Evolutionary conservation across 2,329 filamentous ascomycete genomes (phyloP), one percentile per base, ranked within the genome.

Genomic region (Aspergillus phoenicis): DNA sequence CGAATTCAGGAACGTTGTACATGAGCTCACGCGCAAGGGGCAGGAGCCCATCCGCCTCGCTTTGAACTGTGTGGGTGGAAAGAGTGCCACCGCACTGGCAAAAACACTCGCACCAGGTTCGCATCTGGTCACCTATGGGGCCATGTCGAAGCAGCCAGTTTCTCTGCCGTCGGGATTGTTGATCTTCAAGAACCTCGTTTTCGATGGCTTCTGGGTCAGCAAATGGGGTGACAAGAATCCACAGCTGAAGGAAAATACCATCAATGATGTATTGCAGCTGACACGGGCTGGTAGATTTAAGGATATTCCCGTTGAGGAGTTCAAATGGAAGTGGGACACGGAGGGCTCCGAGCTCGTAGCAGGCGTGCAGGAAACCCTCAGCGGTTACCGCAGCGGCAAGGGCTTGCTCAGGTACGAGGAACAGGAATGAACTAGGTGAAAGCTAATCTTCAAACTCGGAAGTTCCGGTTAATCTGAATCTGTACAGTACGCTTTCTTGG

Each of bases 181-280:
- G 62, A 99, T 99, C 69, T 99, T 99, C 81, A 95, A 94, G 77
- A 88, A 98, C 69, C 83, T 98, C 56, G 84, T 86, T 55, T 96
- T 97, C 72, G 85, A 91, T 63, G 96, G 95, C 4, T 99, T 98
- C 78, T 99, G 95, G 95, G 87, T 98, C 24, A 95, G 90, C 72
- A 87, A 84, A 62, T 98, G 95, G 94, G 91, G 90, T 52, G 89
- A 93, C 73, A 80, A 83, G 64, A 84, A 97, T 68, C 85, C 88
- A 0, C 82, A 83, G 5, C 87, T 89, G 62, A 96, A 96, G 81
- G 85, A 86, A 73, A 85, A 84, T 71, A 96, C 92, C 48, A 88
- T 98, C n/a, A 85, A 89, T 24, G 91, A 97, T 77, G 89, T 99
- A 38, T 79, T 99, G 62, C 84, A 88, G 43, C 77, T 96, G 73